Evolutionary conservation across 805 yeast species (phyloP).

Genomic region (Starmera amethionina): DNA sequence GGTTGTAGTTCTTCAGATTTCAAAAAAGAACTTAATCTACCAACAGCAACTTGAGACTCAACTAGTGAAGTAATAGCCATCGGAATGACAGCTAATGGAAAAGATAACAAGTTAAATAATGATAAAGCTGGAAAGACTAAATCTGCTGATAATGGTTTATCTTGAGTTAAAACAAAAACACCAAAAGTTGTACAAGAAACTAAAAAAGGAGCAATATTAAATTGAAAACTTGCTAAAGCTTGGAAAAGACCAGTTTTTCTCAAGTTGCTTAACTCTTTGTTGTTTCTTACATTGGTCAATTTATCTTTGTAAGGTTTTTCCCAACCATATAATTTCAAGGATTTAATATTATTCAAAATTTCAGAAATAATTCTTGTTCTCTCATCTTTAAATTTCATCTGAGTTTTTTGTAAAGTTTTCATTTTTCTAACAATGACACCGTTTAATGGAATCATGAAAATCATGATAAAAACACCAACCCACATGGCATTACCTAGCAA

Average conservation of each 20-base stretch:
- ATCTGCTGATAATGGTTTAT: constrained; percentile 72
- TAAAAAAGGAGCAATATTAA: constrained; percentile 80
- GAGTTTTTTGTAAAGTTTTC: constrained; percentile 66
- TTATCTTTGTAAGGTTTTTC: constrained; percentile 74
- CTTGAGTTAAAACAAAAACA: constrained; percentile 51
- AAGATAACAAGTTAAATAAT: constrained; percentile 75
- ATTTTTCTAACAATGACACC: constrained; percentile 57
- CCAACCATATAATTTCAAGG: constrained; percentile 93
- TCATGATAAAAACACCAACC: constrained; percentile 82
- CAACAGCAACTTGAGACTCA: constrained; percentile 79
- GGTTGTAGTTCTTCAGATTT: constrained; percentile 70
- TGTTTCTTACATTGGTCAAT: constrained; percentile 75
- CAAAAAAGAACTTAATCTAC: constrained; percentile 67
- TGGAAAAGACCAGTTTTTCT: constrained; percentile 61
- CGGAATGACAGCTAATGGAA: constrained; percentile 91
- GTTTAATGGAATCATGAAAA: constrained; percentile 73
- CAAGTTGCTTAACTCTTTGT: constrained; percentile 71
- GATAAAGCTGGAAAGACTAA: constrained; percentile 87
- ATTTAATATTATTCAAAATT: constrained; percentile 83
- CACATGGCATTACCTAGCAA: constrained; percentile 87
- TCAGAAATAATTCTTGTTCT: constrained; percentile 86
- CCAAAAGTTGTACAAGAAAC: constrained; percentile 90
- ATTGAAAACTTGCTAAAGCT: constrained; percentile 65
- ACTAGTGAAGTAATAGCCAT: constrained; percentile 77
- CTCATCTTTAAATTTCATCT: constrained; percentile 86